Percentiles rank a stretch among this genome's conserved stretches.
Conservation (phyloP, 2,329 filamentous ascomycete species). For the Furcasterigmium sp. region DNA sequence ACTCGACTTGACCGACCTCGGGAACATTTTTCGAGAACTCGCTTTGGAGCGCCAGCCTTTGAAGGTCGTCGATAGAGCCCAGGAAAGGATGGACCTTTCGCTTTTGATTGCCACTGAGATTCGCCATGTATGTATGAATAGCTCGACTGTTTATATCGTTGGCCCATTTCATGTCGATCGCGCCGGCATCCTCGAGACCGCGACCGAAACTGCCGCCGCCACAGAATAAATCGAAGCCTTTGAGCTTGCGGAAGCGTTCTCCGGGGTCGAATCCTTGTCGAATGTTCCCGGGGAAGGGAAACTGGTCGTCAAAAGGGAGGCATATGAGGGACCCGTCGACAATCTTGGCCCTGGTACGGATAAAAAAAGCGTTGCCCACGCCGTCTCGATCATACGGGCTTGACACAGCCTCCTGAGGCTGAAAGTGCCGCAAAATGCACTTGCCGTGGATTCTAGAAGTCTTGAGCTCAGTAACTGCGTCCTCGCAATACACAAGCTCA, state of each 20-base stretch:
- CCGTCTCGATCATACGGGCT: conserved; percentile 62
- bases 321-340: not conserved
- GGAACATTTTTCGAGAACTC: conserved; percentile 43
- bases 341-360: conserved; percentile 36
- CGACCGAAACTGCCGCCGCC: conserved; percentile 74
- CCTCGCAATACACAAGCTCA: conserved; percentile 52
- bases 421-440: conserved; percentile 57
- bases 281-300: conserved; percentile 26
- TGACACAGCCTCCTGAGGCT: conserved; percentile 38
- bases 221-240: conserved; percentile 68
- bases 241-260: conserved; percentile 31
- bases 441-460: conserved; percentile 42
- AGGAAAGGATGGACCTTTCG: conserved; percentile 49
- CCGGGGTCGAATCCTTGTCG: conserved; percentile 51
- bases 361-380: conserved; percentile 60
- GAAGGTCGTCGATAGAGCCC: conserved; percentile 68
- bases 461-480: conserved; percentile 19
- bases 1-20: conserved; percentile 56
- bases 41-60: conserved; percentile 50
- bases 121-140: conserved; percentile 70
- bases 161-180: conserved; percentile 58
- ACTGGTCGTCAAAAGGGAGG: not conserved
- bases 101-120: conserved; percentile 31
- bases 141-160: conserved; percentile 62
- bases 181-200: conserved; percentile 67